Percentiles rank a stretch among this genome's conserved stretches.
phyloP scores from a whole-genome alignment of 1,284 basidiomycete genomes.

The Cutaneotrichosporon sp. region DNA sequence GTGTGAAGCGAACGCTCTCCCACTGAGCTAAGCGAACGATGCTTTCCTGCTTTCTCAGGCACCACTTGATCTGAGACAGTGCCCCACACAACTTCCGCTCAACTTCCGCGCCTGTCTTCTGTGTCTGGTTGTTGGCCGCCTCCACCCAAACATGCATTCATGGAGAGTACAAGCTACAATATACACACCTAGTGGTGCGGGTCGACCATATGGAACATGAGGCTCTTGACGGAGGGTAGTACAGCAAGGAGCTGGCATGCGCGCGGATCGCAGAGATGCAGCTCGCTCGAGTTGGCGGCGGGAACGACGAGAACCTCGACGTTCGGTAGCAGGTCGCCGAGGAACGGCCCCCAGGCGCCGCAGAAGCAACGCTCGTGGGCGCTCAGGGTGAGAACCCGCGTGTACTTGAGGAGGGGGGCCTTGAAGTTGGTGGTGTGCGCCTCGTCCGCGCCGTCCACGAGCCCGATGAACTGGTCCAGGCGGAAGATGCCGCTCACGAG shows the following conservation, averaged over 20 bases:
- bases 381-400: neutral
- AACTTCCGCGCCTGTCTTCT: no score
- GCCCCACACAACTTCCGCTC: no score
- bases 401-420: neutral
- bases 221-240: no score
- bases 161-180: no score
- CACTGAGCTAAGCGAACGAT: neutral
- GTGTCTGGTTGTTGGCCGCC: no score
- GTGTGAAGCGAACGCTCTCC: conserved; percentile 1
- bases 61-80: no score
- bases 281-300: no score
- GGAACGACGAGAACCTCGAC: no score
- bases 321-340: neutral
- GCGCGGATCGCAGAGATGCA: no score
- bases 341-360: neutral
- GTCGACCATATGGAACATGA: no score
- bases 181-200: no score
- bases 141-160: neutral
- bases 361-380: neutral
- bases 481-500: neutral
- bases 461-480: neutral
- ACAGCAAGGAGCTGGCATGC: no score
- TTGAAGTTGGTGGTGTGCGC: neutral
- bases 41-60: neutral
- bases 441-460: neutral